Evolutionary conservation across 208 protist species (phyloP), one percentile per base, ranked within the genome.

Genomic region (Crithidia bombi): DNA sequence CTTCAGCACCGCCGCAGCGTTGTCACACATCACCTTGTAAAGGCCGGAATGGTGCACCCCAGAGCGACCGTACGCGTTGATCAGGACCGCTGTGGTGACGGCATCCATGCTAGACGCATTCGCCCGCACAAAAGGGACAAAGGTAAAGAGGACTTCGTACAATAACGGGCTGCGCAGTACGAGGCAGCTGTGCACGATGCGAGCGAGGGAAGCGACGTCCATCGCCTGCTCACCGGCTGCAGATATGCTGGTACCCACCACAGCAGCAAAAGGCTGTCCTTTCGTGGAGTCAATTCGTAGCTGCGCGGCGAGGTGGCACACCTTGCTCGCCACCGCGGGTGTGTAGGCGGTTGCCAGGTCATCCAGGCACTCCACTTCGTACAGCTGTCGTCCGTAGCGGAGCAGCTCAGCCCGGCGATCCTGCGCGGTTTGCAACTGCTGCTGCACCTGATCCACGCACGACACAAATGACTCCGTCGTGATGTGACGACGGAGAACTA

Each of bases 41-140:
- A 97, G 78, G 32, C 79, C 71, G 3, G 74, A 55, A 69, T 97
- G 92, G 63, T 87, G 83, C 30, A 95, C 83, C 15, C 81, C 88
- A 19, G 92, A 86, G n/a, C 92, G 81, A 28, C 92, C 92, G 62
- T 95, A 97, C 15, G 92, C 92, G 64, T 95, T 97, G 68, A 97
- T 69, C 15, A 97, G 63, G 38, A 95, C 85, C n/a, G 92, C 92
- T 28, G 75, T 79, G 9, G 92, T 81, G 17, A 91, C 78, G 21
- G 87, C 86, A 61, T 92, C 82, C 57, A 96, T 73, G 4, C 56
- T 81, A 1, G 57, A 26, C 11, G 78, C 80, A 17, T 80, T 63
- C 11, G 56, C 68, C 17, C 82, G 69, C 52, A 94, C 67, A 36
- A 76, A 77, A 17, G 81, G 85, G 14, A 94, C 75, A 72, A 94